Evolutionary conservation across 257 asterid genomes (phyloP).

Genomic region (Penstemon barbatus): DNA sequence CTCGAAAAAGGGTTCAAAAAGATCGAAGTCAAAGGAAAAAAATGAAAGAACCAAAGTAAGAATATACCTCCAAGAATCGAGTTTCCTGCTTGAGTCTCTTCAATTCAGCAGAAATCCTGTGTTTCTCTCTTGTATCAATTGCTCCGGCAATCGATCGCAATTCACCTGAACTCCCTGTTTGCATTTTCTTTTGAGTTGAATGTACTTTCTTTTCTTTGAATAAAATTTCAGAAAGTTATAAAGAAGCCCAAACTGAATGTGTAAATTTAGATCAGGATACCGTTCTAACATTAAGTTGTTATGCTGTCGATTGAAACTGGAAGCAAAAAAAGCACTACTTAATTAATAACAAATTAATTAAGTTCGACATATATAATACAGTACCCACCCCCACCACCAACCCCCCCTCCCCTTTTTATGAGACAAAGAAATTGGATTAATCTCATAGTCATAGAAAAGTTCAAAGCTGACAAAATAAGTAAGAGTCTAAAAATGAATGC

Average conservation of each 20-base stretch:
- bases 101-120: conserved; percentile 85
- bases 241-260: conserved; percentile 10
- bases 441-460: no score
- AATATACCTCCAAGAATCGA: conserved; percentile 80
- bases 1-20: background rate
- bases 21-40: conserved; percentile 26
- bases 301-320: conserved; percentile 14
- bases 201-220: background rate
- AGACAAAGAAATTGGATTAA: no score
- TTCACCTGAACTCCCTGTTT: conserved; percentile 64
- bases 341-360: no score
- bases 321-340: conserved; percentile 19
- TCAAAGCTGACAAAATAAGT: no score
- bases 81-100: conserved; percentile 95
- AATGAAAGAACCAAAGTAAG: conserved; percentile 1
- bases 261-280: background rate
- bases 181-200: conserved; percentile 44
- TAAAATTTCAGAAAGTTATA: background rate
- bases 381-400: no score
- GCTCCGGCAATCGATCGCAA: conserved; percentile 53
- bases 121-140: conserved; percentile 82
- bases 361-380: no score
- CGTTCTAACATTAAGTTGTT: background rate
- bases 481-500: no score
- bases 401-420: no score